Conservation (phyloP, 306 rosid species). For the Gillenia trifoliata region DNA sequence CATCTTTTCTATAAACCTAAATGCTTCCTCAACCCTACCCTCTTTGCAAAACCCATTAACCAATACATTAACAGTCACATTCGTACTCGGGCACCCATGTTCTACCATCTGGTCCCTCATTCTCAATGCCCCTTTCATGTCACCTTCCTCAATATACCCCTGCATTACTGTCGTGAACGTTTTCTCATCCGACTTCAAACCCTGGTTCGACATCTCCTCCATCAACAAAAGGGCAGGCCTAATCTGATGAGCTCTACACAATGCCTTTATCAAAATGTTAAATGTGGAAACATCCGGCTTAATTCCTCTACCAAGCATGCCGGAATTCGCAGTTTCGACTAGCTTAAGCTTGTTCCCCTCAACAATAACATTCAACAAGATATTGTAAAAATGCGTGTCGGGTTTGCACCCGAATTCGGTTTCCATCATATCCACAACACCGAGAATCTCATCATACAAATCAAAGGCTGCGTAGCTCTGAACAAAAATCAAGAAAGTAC, state of each 20-base stretch:
- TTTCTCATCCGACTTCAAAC: conserved; percentile 64
- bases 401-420: conserved; percentile 47
- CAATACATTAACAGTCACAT: conserved; percentile 63
- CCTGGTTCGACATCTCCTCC: conserved; percentile 66
- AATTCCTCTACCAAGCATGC: conserved; percentile 47
- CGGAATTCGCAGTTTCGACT: conserved; percentile 52
- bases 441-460: conserved; percentile 41
- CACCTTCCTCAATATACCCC: conserved; percentile 69
- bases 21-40: conserved; percentile 64
- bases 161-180: conserved; percentile 78
- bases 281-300: conserved; percentile 63
- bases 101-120: conserved; percentile 65
- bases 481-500: conserved; percentile 45
- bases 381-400: conserved; percentile 59
- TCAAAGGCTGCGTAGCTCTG: conserved; percentile 45
- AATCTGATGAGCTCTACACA: conserved; percentile 80
- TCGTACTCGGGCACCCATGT: conserved; percentile 42
- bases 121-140: conserved; percentile 63
- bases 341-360: conserved; percentile 64
- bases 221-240: conserved; percentile 79
- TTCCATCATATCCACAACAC: conserved; percentile 42
- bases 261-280: conserved; percentile 73
- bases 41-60: conserved; percentile 72
- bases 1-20: conserved; percentile 55
- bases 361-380: conserved; percentile 55